A percentile compares a stretch with the other conserved stretches of the same genome.
Evolutionary conservation across 1,139 yeast genomes (phyloP).

Genomic region (Hansenula lynferdii): DNA sequence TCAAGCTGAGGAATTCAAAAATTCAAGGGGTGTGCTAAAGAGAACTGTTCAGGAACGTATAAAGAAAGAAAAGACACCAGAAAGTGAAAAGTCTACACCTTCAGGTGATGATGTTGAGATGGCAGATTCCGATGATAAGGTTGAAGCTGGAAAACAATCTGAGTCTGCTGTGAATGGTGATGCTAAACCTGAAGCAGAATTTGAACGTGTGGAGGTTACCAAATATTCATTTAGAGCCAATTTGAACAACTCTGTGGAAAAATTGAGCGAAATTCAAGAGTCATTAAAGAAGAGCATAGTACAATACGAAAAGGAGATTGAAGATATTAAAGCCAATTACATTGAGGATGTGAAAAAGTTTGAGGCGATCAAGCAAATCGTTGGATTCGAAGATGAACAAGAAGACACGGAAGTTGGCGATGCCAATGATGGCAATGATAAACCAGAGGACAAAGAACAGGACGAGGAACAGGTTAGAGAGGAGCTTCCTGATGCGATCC

Average conservation of each 20-base stretch:
- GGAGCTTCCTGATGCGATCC: no score
- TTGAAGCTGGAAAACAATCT: no score
- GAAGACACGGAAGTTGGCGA: background rate
- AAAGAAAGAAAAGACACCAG: slow-evolving; percentile 7
- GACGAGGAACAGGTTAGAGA: background rate
- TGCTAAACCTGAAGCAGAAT: slow-evolving; percentile 8
- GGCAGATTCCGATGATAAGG: slow-evolving; percentile 2
- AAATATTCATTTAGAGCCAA: slow-evolving; percentile 4
- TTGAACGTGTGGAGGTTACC: slow-evolving; percentile 4
- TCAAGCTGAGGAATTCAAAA: slow-evolving; percentile 5
- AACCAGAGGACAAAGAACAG: no score
- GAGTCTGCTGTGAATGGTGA: no score
- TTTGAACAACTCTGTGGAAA: slow-evolving; percentile 3
- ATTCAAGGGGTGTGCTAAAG: background rate
- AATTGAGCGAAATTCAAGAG: slow-evolving; percentile 7
- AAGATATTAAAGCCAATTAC: slow-evolving; percentile 9
- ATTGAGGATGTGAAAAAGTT: slow-evolving; percentile 12
- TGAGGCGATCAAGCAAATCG: slow-evolving; percentile 12
- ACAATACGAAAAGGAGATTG: slow-evolving; percentile 12
- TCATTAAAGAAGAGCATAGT: slow-evolving; percentile 4
- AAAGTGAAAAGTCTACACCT: no score
- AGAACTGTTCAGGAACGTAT: background rate
- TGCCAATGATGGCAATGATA: background rate
- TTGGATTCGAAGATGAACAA: slow-evolving; percentile 8
- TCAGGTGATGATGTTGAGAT: slow-evolving; percentile 11